Conservation (phyloP, 345 rosid species). For the Microthlaspi erraticum region DNA sequence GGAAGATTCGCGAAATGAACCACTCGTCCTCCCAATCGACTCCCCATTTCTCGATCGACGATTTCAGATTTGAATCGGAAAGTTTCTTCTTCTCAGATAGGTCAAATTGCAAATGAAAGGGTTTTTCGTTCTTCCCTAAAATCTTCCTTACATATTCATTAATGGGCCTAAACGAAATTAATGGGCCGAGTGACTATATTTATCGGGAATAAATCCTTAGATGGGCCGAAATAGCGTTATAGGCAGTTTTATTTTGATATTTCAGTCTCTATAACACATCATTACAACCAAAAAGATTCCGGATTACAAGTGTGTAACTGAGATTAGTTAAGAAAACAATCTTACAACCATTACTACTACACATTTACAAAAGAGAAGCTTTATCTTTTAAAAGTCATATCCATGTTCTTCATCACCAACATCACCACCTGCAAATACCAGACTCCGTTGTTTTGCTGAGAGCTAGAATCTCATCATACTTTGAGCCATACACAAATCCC, state of each 20-base stretch:
- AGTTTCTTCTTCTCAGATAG: constrained; percentile 12
- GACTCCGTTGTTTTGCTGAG: constrained; percentile 65
- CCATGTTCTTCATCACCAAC: constrained; percentile 15
- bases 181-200: constrained; percentile 1
- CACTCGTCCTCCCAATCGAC: constrained; percentile 80
- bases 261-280: background rate
- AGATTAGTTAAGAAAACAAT: constrained; percentile 12
- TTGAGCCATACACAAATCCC: constrained; percentile 88
- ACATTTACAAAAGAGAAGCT: constrained; percentile 26
- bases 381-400: constrained; percentile 9
- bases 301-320: constrained; percentile 3
- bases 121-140: constrained; percentile 15
- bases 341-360: constrained; percentile 18
- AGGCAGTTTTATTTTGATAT: constrained; percentile 11
- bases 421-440: constrained; percentile 83
- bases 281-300: constrained; percentile 3
- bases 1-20: constrained; percentile 86
- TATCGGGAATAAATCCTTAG: no score
- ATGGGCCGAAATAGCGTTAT: background rate
- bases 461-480: constrained; percentile 83
- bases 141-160: background rate
- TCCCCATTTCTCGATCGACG: constrained; percentile 47
- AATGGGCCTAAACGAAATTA: background rate
- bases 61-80: background rate
- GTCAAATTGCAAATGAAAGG: background rate